Conservation (phyloP, 352 stramenopile species). For the Elongisporangium anandrum region DNA sequence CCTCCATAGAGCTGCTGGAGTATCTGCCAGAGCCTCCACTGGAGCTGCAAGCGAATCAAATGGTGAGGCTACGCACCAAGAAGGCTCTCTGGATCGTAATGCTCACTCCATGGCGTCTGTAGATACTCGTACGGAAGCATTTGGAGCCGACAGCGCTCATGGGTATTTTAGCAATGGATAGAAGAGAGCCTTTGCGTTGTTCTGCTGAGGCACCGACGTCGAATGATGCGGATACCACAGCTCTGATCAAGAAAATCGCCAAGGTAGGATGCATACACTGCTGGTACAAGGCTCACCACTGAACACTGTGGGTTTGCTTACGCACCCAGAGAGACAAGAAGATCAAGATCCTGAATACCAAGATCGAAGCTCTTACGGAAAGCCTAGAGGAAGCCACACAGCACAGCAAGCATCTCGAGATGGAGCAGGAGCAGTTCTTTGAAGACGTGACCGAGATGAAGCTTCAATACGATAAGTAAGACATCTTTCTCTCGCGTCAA, state of each 20-base stretch:
- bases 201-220: not conserved
- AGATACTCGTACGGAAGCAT: constrained; percentile 5
- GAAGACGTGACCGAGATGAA: constrained; percentile 77
- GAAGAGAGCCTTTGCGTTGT: not conserved
- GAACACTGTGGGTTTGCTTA: too few species aligned
- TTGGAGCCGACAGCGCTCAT: constrained; percentile 2
- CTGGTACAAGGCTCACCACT: not conserved
- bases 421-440: constrained; percentile 84
- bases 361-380: constrained; percentile 34
- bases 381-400: constrained; percentile 36
- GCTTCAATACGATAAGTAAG: constrained; percentile 54
- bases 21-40: constrained; percentile 2
- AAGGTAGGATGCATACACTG: constrained; percentile 10
- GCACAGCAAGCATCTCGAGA: constrained; percentile 75
- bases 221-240: constrained; percentile 2
- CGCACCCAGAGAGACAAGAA: constrained; percentile 42
- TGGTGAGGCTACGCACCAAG: constrained; percentile 1
- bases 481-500: too few species aligned
- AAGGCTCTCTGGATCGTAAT: not conserved
- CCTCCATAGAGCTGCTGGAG: not conserved
- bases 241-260: constrained; percentile 16
- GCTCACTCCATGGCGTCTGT: not conserved
- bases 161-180: not conserved
- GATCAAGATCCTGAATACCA: constrained; percentile 34
- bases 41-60: constrained; percentile 7